These are phyloP conservation scores for Leucosporidium yakuticum DNA, from an alignment of 768 basidiomycete species.

Conservation along the genomic window DNA sequence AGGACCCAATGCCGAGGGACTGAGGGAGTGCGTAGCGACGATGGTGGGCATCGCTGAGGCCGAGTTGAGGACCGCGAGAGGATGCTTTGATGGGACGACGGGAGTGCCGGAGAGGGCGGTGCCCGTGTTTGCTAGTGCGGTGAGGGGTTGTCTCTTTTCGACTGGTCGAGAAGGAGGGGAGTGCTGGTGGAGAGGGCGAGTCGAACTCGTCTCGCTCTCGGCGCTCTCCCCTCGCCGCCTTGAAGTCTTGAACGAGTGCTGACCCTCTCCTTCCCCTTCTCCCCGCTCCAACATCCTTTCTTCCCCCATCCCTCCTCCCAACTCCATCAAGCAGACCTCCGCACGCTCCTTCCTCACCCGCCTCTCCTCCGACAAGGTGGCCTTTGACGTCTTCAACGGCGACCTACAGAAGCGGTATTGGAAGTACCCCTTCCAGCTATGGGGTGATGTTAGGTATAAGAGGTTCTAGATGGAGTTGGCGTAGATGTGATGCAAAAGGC, in stretches of 20 bases:
- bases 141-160: background rate
- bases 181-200: background rate
- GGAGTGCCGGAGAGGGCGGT: constrained; percentile 18
- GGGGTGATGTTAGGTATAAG: constrained; percentile 21
- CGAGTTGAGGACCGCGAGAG: constrained; percentile 24
- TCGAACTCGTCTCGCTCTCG: background rate
- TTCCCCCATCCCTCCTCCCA: too few relatives aligned
- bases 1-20: constrained; percentile 12
- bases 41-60: constrained; percentile 33
- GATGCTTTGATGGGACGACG: constrained; percentile 26
- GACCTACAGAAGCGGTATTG: constrained; percentile 20
- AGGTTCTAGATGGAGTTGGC: background rate
- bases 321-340: constrained; percentile 20
- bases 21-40: constrained; percentile 30
- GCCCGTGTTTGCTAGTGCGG: constrained; percentile 27
- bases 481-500: too few relatives aligned
- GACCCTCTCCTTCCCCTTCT: too few relatives aligned
- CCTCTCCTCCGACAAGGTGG: constrained; percentile 5
- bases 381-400: constrained; percentile 23
- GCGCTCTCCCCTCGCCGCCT: background rate
- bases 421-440: constrained; percentile 33
- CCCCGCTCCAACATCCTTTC: too few relatives aligned
- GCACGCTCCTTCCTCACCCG: constrained; percentile 22
- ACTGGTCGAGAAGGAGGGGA: background rate
- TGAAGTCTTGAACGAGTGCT: too few relatives aligned